Conservation (phyloP, 495 filamentous ascomycete genomes). For the Neurospora sp. region DNA sequence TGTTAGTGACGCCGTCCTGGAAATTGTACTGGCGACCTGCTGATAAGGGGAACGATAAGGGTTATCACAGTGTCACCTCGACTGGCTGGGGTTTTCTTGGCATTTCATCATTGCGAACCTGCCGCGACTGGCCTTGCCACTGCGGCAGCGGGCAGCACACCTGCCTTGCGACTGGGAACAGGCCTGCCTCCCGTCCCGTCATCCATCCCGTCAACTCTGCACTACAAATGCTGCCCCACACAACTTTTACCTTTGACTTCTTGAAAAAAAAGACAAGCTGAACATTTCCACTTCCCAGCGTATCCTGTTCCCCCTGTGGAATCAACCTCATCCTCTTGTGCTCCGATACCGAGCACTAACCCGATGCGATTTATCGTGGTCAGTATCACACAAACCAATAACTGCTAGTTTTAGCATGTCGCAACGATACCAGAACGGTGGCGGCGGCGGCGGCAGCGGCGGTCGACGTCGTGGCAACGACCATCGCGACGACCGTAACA, state of each 20-base stretch:
- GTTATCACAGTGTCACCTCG: neutral
- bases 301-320: neutral
- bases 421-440: neutral
- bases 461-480: neutral
- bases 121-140: neutral
- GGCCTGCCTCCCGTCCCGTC: neutral
- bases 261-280: neutral
- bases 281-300: neutral
- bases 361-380: neutral
- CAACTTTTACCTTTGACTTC: neutral
- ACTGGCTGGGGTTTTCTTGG: neutral
- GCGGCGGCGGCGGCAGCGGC: neutral
- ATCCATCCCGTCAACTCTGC: neutral
- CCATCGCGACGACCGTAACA: conserved; percentile 8
- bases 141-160: neutral
- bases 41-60: neutral
- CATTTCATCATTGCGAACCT: neutral
- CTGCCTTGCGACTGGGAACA: neutral
- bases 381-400: neutral
- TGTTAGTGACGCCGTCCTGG: neutral
- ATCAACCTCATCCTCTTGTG: neutral
- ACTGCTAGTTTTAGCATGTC: neutral
- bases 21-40: neutral
- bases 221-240: neutral
- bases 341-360: neutral